These are phyloP conservation scores for Apostasia ramifera DNA, from an alignment of 106 monocot genomes.

Conservation along the genomic window DNA sequence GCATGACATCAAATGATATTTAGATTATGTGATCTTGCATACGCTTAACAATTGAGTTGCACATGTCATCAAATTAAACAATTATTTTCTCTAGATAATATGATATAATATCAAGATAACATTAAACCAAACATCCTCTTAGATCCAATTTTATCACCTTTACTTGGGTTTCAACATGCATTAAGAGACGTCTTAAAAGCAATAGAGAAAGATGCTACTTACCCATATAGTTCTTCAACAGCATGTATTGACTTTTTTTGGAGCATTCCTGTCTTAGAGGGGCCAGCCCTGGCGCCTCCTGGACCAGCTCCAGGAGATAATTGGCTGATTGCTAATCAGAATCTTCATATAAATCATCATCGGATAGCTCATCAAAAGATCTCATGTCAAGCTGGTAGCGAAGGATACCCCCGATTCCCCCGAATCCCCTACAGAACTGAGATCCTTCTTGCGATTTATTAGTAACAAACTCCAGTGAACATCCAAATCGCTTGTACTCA, in stretches of 20 bases:
- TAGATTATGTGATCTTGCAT: no score
- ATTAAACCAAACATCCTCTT: no score
- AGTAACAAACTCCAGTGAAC: constrained; percentile 25
- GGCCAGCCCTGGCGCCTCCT: constrained; percentile 18
- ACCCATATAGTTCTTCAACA: constrained; percentile 10
- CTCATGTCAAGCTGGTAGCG: constrained; percentile 59
- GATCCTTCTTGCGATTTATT: constrained; percentile 31
- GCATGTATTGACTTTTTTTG: constrained; percentile 6
- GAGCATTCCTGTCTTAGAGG: not conserved
- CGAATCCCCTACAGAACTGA: constrained; percentile 28
- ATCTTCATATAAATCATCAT: constrained; percentile 32
- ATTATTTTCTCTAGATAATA: no score
- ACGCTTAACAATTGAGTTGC: no score
- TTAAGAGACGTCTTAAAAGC: no score
- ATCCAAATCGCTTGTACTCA: constrained; percentile 23
- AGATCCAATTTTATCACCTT: no score
- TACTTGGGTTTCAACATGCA: no score
- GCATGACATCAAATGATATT: no score
- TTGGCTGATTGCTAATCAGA: constrained; percentile 58
- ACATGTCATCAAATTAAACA: no score
- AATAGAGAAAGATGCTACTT: not conserved
- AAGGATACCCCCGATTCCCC: constrained; percentile 23
- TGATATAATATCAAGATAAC: no score
- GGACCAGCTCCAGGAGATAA: constrained; percentile 22
- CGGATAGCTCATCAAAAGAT: constrained; percentile 42